phyloP scores from a whole-genome alignment of 345 rosid genomes.

The Melastoma malabathricum region DNA sequence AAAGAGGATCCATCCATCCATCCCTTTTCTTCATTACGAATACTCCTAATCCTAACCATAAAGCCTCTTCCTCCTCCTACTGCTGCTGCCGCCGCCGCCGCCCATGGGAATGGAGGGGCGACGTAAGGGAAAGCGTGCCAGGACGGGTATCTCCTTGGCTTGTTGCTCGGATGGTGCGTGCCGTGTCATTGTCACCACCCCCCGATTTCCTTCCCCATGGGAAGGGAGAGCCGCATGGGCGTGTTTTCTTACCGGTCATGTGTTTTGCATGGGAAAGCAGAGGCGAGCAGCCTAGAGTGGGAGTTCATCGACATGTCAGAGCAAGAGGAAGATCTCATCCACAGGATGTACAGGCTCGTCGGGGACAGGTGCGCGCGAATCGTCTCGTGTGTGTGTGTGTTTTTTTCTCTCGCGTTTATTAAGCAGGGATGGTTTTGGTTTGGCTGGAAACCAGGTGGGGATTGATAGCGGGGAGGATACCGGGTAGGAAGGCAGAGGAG shows the following conservation, averaged over 20 bases:
- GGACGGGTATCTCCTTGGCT: constrained; percentile 12
- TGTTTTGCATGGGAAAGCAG: constrained; percentile 17
- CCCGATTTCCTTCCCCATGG: background rate
- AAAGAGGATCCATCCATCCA: too few relatives aligned
- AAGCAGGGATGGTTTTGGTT: too few relatives aligned
- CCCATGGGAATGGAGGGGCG: constrained; percentile 40
- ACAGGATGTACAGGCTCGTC: constrained; percentile 77
- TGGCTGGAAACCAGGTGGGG: constrained; percentile 54
- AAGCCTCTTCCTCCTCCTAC: background rate
- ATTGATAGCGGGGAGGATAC: constrained; percentile 72
- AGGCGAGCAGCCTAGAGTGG: constrained; percentile 94
- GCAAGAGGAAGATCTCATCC: constrained; percentile 90
- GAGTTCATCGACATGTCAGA: constrained; percentile 76
- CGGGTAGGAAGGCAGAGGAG: constrained; percentile 74
- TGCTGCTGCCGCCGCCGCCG: too few relatives aligned
- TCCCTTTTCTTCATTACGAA: too few relatives aligned
- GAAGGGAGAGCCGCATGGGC: background rate
- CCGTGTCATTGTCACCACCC: background rate
- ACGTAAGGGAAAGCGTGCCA: constrained; percentile 43
- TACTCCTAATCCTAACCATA: too few relatives aligned
- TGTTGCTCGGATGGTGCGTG: constrained; percentile 52
- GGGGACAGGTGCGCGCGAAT: constrained; percentile 47
- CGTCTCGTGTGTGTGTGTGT: too few relatives aligned
- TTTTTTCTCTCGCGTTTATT: too few relatives aligned
- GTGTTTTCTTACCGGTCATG: background rate